Evolutionary conservation across 441 rosid species (phyloP).

Genomic region (Aquilaria agallochum): DNA sequence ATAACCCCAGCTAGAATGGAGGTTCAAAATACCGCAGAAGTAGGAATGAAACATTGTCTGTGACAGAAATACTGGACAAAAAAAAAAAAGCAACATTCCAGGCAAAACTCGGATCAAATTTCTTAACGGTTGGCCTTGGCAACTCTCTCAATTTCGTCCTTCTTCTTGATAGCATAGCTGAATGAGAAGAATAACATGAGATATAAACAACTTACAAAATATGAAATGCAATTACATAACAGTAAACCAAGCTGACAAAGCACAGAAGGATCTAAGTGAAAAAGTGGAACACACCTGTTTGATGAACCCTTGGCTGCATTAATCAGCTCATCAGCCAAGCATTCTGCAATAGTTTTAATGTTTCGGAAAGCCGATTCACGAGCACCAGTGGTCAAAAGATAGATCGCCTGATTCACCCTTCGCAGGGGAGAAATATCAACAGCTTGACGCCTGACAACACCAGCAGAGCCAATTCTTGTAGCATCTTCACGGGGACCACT

Average conservation of each 20-base stretch:
- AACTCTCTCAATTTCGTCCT: slow-evolving; percentile 89
- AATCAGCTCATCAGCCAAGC: slow-evolving; percentile 87
- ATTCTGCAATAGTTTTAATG: slow-evolving; percentile 81
- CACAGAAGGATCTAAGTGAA: background rate
- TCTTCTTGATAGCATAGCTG: slow-evolving; percentile 89
- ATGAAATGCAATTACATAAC: background rate
- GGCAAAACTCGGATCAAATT: slow-evolving; percentile 5
- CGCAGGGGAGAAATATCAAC: slow-evolving; percentile 83
- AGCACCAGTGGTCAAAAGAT: slow-evolving; percentile 82
- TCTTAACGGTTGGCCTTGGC: slow-evolving; percentile 88
- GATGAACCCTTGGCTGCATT: slow-evolving; percentile 96
- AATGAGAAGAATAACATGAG: background rate
- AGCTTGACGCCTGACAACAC: slow-evolving; percentile 90
- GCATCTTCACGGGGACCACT: slow-evolving; percentile 89
- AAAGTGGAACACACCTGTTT: slow-evolving; percentile 46
- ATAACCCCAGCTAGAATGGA: no score
- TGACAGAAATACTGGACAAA: slow-evolving; percentile 15
- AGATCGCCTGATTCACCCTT: slow-evolving; percentile 77
- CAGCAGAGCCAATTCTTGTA: slow-evolving; percentile 85
- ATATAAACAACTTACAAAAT: background rate
- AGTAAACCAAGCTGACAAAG: background rate
- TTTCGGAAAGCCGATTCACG: slow-evolving; percentile 86
- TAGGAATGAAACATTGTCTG: background rate
- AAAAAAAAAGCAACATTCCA: slow-evolving; percentile 2
- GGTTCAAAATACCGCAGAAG: no score